phyloP scores from a whole-genome alignment of 1,284 basidiomycete species.

The Testicularia cyperi region DNA sequence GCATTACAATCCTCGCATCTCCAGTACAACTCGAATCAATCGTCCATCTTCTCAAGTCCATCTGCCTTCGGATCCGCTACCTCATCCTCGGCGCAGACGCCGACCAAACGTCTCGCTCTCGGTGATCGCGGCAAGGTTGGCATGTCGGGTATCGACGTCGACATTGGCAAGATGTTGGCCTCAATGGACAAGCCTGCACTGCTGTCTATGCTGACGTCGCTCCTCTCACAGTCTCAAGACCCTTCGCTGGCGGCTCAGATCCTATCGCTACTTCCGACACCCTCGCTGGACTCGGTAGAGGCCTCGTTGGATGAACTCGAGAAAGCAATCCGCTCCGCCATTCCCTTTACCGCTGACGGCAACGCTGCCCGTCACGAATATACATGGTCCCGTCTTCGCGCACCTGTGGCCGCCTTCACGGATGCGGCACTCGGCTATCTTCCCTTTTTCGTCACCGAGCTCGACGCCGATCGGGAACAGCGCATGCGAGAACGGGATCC shows the following conservation, averaged over 20 bases:
- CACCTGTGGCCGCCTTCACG: constrained; percentile 41
- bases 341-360: constrained; percentile 30
- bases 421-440: constrained; percentile 36
- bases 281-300: constrained; percentile 45
- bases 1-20: too few species aligned
- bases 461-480: constrained; percentile 32
- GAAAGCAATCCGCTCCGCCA: constrained; percentile 34
- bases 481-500: constrained; percentile 15
- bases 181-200: constrained; percentile 53
- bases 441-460: constrained; percentile 47
- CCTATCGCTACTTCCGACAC: constrained; percentile 48
- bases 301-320: constrained; percentile 40
- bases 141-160: constrained; percentile 38
- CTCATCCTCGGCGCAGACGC: constrained; percentile 5
- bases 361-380: constrained; percentile 42
- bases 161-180: constrained; percentile 50
- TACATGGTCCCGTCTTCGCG: constrained; percentile 47
- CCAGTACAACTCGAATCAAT: not conserved
- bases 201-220: constrained; percentile 42
- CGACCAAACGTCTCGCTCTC: constrained; percentile 23
- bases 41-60: not conserved
- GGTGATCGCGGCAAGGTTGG: constrained; percentile 11
- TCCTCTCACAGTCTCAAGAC: constrained; percentile 38
- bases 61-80: too few species aligned
- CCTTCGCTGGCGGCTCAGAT: constrained; percentile 42